Evolutionary conservation across 2,329 filamentous ascomycete genomes (phyloP), one percentile per base, ranked within the genome.

Genomic region (Epichloe amarillans): DNA sequence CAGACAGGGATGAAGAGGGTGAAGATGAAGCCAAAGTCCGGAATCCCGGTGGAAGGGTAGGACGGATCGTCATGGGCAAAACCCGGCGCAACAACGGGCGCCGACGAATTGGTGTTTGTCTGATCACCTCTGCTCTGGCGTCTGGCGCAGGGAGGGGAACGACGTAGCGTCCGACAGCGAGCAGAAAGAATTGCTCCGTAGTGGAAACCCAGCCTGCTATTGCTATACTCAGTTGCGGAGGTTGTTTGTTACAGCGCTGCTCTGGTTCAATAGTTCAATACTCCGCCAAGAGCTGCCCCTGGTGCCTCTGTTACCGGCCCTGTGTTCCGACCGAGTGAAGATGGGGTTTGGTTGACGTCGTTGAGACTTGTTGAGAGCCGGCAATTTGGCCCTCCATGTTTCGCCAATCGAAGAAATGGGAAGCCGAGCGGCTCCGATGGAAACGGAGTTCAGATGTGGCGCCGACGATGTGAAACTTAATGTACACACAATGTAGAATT

Each of bases 1-100:
- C 26, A 45, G 51, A 51, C 53, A 50, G 53, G 53, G 52, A 56
- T 56, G 55, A 61, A 50, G 51, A 57, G 51, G 49, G 56, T 55
- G 59, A 57, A 58, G 48, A 40, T 23, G 49, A 51, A 40, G 47
- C 50, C 50, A 57, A 51, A 39, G 55, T 56, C 54, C 54, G 55
- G 41, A 57, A 45, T 53, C 52, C 50, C 52, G 54, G 53, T 42
- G 55, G 54, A 44, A 52, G 40, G 35, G 37, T 23, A 36, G 48
- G 49, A 38, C 47, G 51, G 51, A 52, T 33, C 30, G 52, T 53
- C 54, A 56, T 56, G 43, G 41, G 48, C 23, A 46, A 37, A 49
- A 15, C 30, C 30, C 30, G 46, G 42, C 41, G 46, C 33, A 46
- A 23, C 12, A 15, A 40, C 17, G 42, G n/a, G 36, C 46, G 46